Evolutionary conservation across 148 eudicot species (phyloP).

Genomic region (Rheum nobile): DNA sequence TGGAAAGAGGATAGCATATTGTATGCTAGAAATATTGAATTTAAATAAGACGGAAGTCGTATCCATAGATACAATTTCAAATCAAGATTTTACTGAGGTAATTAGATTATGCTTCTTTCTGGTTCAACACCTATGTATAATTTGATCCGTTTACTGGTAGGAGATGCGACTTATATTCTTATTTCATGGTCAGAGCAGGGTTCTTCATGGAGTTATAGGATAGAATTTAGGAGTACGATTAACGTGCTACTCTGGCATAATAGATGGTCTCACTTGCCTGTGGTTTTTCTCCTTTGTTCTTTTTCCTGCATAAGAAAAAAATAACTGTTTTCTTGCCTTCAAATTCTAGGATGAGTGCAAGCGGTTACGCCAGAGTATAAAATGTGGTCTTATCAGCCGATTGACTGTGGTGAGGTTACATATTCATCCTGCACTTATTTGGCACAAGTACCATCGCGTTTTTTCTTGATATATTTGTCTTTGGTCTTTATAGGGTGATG

Average conservation of each 20-base stretch:
- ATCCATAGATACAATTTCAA: slow-evolving; percentile 44
- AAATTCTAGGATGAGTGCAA: slow-evolving; percentile 48
- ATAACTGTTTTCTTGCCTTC: neutral
- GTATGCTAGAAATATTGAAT: slow-evolving; percentile 50
- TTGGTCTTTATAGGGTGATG: slow-evolving; percentile 31
- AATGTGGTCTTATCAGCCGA: slow-evolving; percentile 46
- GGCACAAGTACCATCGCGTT: neutral
- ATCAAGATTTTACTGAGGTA: slow-evolving; percentile 64
- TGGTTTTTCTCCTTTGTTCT: neutral
- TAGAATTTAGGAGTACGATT: neutral
- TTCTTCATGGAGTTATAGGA: neutral
- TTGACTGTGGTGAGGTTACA: slow-evolving; percentile 41
- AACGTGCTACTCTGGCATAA: neutral
- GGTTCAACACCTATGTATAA: neutral
- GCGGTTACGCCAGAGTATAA: slow-evolving; percentile 51
- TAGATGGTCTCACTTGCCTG: neutral
- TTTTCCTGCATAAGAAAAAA: neutral
- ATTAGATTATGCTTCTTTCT: slow-evolving; percentile 5
- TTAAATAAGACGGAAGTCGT: slow-evolving; percentile 47
- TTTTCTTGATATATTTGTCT: neutral
- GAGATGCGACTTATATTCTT: neutral
- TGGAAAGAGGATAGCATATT: slow-evolving; percentile 34
- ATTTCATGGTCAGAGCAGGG: neutral
- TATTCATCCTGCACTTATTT: neutral
- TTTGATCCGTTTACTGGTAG: neutral